Conservation (phyloP, 1,284 basidiomycete genomes). For the Lentinula novae-zelandiae region DNA sequence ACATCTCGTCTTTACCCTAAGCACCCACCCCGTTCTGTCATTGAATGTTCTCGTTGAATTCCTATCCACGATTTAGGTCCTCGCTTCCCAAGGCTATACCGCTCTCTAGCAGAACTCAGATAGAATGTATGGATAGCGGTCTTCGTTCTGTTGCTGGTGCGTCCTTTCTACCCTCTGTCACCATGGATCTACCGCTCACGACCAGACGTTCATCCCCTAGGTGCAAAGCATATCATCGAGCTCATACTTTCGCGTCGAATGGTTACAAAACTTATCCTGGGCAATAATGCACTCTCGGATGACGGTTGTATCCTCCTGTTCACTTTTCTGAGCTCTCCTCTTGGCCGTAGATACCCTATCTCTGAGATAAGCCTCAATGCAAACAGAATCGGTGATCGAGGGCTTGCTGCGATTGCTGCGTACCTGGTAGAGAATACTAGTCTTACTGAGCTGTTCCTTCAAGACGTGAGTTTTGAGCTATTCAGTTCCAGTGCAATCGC, state of each 20-base stretch:
- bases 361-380: conserved; percentile 54
- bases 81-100: conserved; percentile 6
- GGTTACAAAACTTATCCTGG: conserved; percentile 50
- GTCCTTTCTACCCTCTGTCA: background rate
- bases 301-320: conserved; percentile 57
- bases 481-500: background rate
- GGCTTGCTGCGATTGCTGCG: conserved; percentile 46
- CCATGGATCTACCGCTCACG: background rate
- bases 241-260: conserved; percentile 36
- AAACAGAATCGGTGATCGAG: conserved; percentile 51
- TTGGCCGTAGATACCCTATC: conserved; percentile 45
- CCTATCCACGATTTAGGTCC: background rate
- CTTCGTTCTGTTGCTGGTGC: conserved; percentile 27
- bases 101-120: conserved; percentile 17
- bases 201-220: conserved; percentile 7
- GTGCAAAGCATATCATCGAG: conserved; percentile 45
- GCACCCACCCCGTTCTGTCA: background rate
- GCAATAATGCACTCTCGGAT: conserved; percentile 57
- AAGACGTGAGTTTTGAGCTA: conserved; percentile 42
- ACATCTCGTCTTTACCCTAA: background rate
- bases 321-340: conserved; percentile 45
- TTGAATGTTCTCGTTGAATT: background rate
- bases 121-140: conserved; percentile 27
- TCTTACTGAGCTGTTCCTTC: conserved; percentile 47
- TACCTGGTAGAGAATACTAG: conserved; percentile 47